Base-by-base conservation (phyloP, 495 filamentous ascomycete genomes). In the Aspergillus panamensis region DNA sequence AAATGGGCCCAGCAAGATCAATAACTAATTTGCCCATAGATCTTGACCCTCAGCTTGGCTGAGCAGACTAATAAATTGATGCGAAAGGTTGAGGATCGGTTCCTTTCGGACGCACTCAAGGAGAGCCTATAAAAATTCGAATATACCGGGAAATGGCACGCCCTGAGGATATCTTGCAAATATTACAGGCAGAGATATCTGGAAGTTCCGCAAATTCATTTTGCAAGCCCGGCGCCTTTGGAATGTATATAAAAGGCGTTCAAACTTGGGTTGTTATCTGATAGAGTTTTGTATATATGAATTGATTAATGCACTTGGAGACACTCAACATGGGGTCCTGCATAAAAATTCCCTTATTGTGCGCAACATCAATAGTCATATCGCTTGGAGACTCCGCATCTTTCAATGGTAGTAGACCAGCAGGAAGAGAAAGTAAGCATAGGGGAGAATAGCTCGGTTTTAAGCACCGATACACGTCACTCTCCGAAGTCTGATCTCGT, bases 31-130 rank as follows among this genome's bases (percentile, higher is more conserved):
- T 14, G 1, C 32, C 32, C 57, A 14, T 59, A 87, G 88, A 85
- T 97, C 70, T 71, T 97, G 66, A 97, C 91, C 0, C 82, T 99
- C 62, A 94, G 84, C 62, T 77, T 99, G 68, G 94, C 94, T 8
- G 94, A 99, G 71, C 94, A 97, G 76, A 99, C 94, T 1, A 97
- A 93, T 72, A 97, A 96, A 77, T 66, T 92, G 20, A 84, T 97
- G 73, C 79, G 86, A 61, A 85, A 81, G 67, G 69, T 95, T 16
- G 94, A 98, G 71, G 75, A 84, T 53, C 80, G 80, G 19, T 69
- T 96, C 47, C 69, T 87, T 12, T 73, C 84, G 30, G 71, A 77
- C 25, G 72, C 71, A 3, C 40, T 80, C 17, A 80, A 77, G 56
- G 77, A 72, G 20, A 74, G 71, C 51, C 65, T 84, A 52, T 84